A percentile compares a stretch with the other conserved stretches of the same genome.
phyloP scores from a whole-genome alignment of 129 eudicot genomes.

The Oenanthe sinensis region DNA sequence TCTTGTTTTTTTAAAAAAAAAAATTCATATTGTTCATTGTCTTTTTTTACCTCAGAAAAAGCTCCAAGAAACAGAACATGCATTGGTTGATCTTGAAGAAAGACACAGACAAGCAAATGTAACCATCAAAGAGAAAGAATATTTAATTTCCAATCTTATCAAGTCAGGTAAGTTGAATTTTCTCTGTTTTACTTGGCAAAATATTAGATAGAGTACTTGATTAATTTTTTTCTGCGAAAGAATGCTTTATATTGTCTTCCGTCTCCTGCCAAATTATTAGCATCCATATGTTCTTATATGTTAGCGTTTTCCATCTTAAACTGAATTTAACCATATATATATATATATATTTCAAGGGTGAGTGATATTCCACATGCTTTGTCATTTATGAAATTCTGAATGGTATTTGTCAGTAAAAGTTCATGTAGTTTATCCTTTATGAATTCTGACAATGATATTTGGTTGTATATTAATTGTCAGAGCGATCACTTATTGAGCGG shows the following conservation, averaged over 20 bases:
- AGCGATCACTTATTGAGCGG: constrained; percentile 84
- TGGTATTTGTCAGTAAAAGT: no score
- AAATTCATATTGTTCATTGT: constrained; percentile 1
- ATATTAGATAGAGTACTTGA: background rate
- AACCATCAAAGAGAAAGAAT: constrained; percentile 91
- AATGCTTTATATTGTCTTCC: background rate
- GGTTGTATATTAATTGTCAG: constrained; percentile 29
- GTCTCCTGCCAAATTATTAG: background rate
- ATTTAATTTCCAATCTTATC: constrained; percentile 75
- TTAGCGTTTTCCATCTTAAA: background rate
- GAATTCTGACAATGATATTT: background rate
- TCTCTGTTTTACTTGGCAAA: background rate
- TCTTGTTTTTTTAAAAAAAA: background rate
- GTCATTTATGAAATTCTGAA: background rate
- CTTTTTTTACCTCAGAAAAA: constrained; percentile 49
- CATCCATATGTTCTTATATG: background rate
- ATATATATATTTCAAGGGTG: background rate
- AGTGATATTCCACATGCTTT: background rate
- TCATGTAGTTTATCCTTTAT: no score
- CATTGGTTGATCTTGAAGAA: constrained; percentile 90
- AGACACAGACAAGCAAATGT: constrained; percentile 84
- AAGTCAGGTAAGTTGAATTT: constrained; percentile 63
- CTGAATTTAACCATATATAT: background rate
- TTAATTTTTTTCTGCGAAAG: background rate
- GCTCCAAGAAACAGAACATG: constrained; percentile 87